A percentile compares a stretch with the other conserved stretches of the same genome.
These are phyloP conservation scores for Syzygium jambos DNA, from an alignment of 345 rosid species.

Conservation along the genomic window DNA sequence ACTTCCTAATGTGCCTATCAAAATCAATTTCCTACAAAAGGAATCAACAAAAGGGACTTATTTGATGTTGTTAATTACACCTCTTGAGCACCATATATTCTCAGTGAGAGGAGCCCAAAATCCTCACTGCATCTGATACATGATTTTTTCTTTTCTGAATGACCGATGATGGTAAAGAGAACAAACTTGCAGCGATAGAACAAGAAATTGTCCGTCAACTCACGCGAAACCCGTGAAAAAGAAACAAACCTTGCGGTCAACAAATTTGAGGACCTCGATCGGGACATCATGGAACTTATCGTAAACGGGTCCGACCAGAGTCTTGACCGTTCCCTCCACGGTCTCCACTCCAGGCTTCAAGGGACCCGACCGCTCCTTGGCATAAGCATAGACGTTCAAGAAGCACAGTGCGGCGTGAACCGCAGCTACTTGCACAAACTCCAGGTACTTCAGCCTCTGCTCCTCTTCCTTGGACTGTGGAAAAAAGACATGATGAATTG, in stretches of 20 bases:
- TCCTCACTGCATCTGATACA: too few relatives aligned
- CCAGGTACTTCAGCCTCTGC: conserved; percentile 62
- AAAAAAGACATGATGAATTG: not conserved
- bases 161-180: not conserved
- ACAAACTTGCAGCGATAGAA: not conserved
- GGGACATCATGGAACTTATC: conserved; percentile 64
- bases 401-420: conserved; percentile 47
- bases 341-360: conserved; percentile 79
- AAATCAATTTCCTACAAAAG: too few relatives aligned
- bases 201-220: not conserved
- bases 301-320: conserved; percentile 63
- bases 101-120: not conserved
- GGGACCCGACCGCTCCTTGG: conserved; percentile 77
- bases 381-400: conserved; percentile 45
- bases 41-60: too few relatives aligned
- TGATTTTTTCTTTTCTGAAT: too few relatives aligned
- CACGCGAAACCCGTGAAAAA: too few relatives aligned
- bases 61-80: not conserved
- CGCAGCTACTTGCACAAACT: conserved; percentile 72
- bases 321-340: conserved; percentile 74
- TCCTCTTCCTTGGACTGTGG: conserved; percentile 13
- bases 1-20: too few relatives aligned
- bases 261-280: conserved; percentile 50
- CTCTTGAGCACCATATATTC: not conserved
- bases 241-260: conserved; percentile 63